phyloP scores from a whole-genome alignment of 2,329 filamentous ascomycete species.

The Neonectria neomacrospora region DNA sequence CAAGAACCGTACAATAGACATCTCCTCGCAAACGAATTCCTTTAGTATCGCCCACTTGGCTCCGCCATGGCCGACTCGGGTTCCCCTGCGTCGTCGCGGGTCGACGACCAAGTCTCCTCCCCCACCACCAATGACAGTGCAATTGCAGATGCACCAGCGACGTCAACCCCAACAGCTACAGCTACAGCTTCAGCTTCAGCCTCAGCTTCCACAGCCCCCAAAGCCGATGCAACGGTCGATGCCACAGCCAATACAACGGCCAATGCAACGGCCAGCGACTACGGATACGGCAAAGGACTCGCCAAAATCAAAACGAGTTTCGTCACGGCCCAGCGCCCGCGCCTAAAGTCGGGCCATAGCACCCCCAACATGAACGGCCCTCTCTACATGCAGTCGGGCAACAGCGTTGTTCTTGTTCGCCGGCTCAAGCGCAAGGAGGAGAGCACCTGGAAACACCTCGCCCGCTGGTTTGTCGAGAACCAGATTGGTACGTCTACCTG shows the following conservation, averaged over 20 bases:
- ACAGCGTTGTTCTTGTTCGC: slow-evolving; percentile 65
- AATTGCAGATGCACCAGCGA: slow-evolving; percentile 26
- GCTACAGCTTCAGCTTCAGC: slow-evolving; percentile 16
- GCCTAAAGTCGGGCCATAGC: slow-evolving; percentile 48
- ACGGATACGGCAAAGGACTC: not conserved
- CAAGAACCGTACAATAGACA: slow-evolving; percentile 5
- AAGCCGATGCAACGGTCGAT: slow-evolving; percentile 1
- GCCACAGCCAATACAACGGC: slow-evolving; percentile 5
- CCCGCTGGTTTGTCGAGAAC: slow-evolving; percentile 79
- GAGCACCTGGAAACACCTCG: slow-evolving; percentile 68
- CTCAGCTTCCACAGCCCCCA: slow-evolving; percentile 10
- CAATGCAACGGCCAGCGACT: not conserved
- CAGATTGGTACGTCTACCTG: slow-evolving; percentile 75
- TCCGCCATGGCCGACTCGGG: slow-evolving; percentile 40
- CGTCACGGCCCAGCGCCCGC: slow-evolving; percentile 40
- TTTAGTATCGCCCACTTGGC: slow-evolving; percentile 6
- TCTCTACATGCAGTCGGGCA: slow-evolving; percentile 66
- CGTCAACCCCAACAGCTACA: slow-evolving; percentile 18
- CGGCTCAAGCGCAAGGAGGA: slow-evolving; percentile 71
- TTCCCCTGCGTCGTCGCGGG: slow-evolving; percentile 42
- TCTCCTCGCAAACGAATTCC: slow-evolving; percentile 1
- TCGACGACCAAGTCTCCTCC: slow-evolving; percentile 39
- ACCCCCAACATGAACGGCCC: slow-evolving; percentile 63
- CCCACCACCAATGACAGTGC: slow-evolving; percentile 24
- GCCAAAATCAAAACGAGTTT: slow-evolving; percentile 36